Base-by-base conservation (phyloP, 129 eudicot species). In the Flaveria brownii region DNA sequence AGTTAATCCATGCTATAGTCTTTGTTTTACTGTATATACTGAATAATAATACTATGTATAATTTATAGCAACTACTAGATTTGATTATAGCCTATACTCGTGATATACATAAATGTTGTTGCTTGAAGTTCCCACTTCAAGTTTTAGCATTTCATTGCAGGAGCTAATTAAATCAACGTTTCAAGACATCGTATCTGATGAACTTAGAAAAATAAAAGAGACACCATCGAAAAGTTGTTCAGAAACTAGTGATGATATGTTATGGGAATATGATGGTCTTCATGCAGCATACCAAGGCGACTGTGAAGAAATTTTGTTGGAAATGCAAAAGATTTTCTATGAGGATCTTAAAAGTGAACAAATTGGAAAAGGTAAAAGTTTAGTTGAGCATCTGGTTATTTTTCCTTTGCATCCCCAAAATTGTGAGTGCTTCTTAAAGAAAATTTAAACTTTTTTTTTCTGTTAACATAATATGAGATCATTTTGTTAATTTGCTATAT, bases 231-330 rank as follows among this genome's bases (percentile, higher is more conserved):
- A 78, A 75, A 80, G 22, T 14, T 55, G 81, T 75, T 26, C 84
- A 45, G 82, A 66, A 68, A 83, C 81, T 42, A 88, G 79, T 76
- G 97, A 94, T 70, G 78, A 68, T 41, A 80, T 74, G 49, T 62
- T 94, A 70, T 94, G 98, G 98, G 97, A 94, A 80, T 94, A 91
- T 80, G 93, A 91, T 81, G 97, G 97, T 50, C 85, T 85, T 66
- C 86, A 84, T 26, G 75, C 75, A 51, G 87, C 89, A 84, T 91
- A 75, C 83, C 81, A 91, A 73, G 96, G 87, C 8, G 98, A 94
- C 46, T 86, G 96, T 75, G 97, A 94, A 84, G 98, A 94, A 70
- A 87, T 94, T 10, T 57, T 94, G 78, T 70, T 94, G 63, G 96
- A 94, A 86, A 89, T 91, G 97, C 98, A 94, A 23, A 89, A 85